Conservation (phyloP, 306 rosid species). For the Delonix regia region DNA sequence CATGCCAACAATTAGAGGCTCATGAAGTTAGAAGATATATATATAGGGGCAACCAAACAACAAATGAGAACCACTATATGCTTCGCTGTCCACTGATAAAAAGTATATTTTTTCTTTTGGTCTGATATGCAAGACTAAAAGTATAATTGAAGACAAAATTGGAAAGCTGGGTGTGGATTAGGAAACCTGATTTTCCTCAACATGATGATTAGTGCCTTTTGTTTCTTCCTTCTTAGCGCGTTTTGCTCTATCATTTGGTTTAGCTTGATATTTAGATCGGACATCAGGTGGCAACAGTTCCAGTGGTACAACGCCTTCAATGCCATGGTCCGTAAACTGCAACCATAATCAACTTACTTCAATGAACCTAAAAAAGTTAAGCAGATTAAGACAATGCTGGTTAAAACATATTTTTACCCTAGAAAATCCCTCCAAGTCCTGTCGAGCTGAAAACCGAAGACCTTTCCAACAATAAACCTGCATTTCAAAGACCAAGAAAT, state of each 20-base stretch:
- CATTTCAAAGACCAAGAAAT: conserved; percentile 31
- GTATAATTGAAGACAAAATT: neutral
- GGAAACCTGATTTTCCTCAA: conserved; percentile 85
- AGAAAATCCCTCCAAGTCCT: conserved; percentile 97
- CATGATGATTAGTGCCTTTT: conserved; percentile 64
- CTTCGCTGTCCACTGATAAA: conserved; percentile 12
- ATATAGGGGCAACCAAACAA: conserved; percentile 12
- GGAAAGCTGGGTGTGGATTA: conserved; percentile 32
- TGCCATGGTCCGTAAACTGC: conserved; percentile 90
- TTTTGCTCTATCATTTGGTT: conserved; percentile 80
- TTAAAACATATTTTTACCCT: conserved; percentile 49
- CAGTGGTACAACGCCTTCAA: conserved; percentile 92
- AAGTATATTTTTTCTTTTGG: conserved; percentile 12
- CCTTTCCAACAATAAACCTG: conserved; percentile 99
- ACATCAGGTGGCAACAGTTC: conserved; percentile 88
- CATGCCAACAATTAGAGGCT: conserved; percentile 5
- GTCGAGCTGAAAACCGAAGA: conserved; percentile 91
- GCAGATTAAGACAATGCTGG: conserved; percentile 14
- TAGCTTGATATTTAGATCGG: conserved; percentile 81
- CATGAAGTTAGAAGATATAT: neutral
- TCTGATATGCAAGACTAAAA: neutral
- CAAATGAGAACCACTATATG: conserved; percentile 14
- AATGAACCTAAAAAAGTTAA: neutral
- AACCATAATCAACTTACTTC: conserved; percentile 29
- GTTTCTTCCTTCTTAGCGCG: conserved; percentile 87